Evolutionary conservation across 2,329 filamentous ascomycete genomes (phyloP).

Genomic region (Scopulariopsis brevicaulis): DNA sequence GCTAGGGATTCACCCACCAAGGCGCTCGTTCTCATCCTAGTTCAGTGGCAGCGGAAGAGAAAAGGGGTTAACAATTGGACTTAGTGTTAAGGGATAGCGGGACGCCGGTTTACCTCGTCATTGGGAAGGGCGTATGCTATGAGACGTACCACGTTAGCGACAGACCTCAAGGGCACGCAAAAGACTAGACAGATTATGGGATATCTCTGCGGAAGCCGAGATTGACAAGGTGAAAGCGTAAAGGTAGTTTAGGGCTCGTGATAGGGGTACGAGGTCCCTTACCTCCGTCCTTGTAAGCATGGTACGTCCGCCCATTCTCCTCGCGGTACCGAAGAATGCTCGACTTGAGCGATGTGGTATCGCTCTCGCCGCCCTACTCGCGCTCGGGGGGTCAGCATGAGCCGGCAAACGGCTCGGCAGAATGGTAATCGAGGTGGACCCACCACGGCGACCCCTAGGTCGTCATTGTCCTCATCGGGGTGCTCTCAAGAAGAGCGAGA

Average conservation of each 20-base stretch:
- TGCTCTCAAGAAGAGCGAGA: not conserved
- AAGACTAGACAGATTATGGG: not conserved
- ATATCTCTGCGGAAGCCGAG: not conserved
- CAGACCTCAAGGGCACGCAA: not conserved
- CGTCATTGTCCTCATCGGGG: not conserved
- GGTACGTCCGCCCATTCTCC: slow-evolving; percentile 17
- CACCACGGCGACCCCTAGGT: not conserved
- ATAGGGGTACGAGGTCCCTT: not conserved
- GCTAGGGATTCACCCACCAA: slow-evolving; percentile 5
- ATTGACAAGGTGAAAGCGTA: not conserved
- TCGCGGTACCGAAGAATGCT: slow-evolving; percentile 13
- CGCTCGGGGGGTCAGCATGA: not conserved
- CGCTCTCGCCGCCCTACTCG: not conserved
- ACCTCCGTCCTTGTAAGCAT: slow-evolving; percentile 16
- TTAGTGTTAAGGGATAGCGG: not conserved
- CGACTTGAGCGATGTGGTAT: slow-evolving; percentile 11
- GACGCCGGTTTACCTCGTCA: slow-evolving; percentile 1
- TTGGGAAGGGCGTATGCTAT: slow-evolving; percentile 4
- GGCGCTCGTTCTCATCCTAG: slow-evolving; percentile 12
- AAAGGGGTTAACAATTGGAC: not conserved
- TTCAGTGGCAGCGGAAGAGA: not conserved
- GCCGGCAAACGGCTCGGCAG: not conserved
- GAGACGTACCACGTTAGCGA: not conserved
- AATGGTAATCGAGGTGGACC: not conserved
- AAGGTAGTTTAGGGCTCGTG: not conserved